Evolutionary conservation across 129 eudicot species (phyloP).

Genomic region (Apium graveolens): DNA sequence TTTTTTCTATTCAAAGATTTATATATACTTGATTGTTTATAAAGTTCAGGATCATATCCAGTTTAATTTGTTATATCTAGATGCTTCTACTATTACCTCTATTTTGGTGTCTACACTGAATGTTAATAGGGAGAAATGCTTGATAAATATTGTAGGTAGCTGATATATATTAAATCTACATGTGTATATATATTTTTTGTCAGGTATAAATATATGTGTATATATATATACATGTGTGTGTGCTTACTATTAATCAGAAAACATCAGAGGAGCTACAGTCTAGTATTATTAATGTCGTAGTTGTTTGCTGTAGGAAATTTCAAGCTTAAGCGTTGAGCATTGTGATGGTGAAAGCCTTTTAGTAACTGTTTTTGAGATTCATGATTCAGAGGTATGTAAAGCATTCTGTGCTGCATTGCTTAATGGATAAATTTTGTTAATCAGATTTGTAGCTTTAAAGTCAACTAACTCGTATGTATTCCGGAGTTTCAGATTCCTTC

Average conservation of each 20-base stretch:
- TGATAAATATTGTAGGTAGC: not conserved
- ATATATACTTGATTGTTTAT: not conserved
- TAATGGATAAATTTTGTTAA: not conserved
- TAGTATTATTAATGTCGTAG: not conserved
- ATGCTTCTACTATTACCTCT: not conserved
- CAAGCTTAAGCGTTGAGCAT: slow-evolving; percentile 97
- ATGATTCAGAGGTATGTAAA: slow-evolving; percentile 59
- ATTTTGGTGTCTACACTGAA: not conserved
- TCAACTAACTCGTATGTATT: slow-evolving; percentile 12
- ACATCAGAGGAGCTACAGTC: not conserved
- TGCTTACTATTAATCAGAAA: not conserved
- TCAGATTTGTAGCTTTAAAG: not conserved
- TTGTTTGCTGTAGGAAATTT: slow-evolving; percentile 56
- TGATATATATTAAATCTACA: not conserved
- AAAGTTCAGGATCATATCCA: not conserved
- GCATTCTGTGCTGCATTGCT: slow-evolving; percentile 4
- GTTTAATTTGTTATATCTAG: not conserved
- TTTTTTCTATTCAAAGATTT: not conserved
- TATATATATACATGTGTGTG: too few relatives aligned
- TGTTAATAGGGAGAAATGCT: not conserved
- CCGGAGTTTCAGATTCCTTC: slow-evolving; percentile 61
- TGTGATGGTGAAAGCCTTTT: slow-evolving; percentile 80
- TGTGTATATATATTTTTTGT: too few relatives aligned
- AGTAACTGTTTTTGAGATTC: slow-evolving; percentile 83
- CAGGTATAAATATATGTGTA: too few relatives aligned